A percentile compares a stretch with the other conserved stretches of the same genome.
Evolutionary conservation across 371 early-diverging fungal species (phyloP).

Genomic region (Mucor piriformis): DNA sequence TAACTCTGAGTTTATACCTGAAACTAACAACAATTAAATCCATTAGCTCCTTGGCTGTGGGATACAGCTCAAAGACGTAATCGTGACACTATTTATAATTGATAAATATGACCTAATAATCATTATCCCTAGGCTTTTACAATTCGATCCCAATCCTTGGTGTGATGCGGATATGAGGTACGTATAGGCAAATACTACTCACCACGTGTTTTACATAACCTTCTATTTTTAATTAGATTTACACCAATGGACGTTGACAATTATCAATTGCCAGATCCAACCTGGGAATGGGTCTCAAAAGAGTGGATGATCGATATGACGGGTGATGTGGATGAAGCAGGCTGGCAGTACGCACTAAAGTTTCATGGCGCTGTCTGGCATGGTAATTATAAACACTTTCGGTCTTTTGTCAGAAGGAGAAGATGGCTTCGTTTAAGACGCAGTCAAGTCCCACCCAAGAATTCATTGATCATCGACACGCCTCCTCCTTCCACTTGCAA

Average conservation of each 20-base stretch:
- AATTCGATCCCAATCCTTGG: constrained; percentile 68
- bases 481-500: neutral
- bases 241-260: constrained; percentile 57
- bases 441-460: neutral
- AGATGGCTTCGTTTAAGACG: constrained; percentile 64
- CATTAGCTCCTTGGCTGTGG: constrained; percentile 54
- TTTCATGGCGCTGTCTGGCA: constrained; percentile 55
- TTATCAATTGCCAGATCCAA: constrained; percentile 63
- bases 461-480: neutral
- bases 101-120: neutral
- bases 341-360: constrained; percentile 56
- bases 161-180: constrained; percentile 56
- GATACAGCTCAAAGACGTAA: constrained; percentile 63
- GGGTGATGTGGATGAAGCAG: constrained; percentile 67
- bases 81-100: neutral
- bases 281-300: constrained; percentile 70
- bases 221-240: constrained; percentile 27
- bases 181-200: neutral
- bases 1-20: too few relatives aligned
- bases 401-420: constrained; percentile 66
- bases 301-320: constrained; percentile 73
- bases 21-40: neutral
- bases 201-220: constrained; percentile 7
- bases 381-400: constrained; percentile 59
- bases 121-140: constrained; percentile 41